Percentiles rank a stretch among this genome's conserved stretches.
These are phyloP conservation scores for Fusarium floridanum DNA, from an alignment of 2,329 filamentous ascomycete species.

Conservation along the genomic window DNA sequence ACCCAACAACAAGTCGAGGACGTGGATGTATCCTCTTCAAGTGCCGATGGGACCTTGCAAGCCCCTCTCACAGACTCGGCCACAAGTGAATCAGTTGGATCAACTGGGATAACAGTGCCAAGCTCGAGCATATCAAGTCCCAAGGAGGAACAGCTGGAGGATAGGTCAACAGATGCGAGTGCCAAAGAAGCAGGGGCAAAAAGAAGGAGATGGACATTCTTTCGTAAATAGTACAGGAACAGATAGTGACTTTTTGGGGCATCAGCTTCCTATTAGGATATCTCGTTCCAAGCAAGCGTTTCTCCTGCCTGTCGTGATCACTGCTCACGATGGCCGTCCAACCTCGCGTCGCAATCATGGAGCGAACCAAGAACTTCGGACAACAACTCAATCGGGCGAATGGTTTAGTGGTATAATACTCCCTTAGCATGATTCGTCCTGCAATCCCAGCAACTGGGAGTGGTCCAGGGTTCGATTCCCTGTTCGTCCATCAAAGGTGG, in stretches of 20 bases:
- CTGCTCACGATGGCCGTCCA: not conserved
- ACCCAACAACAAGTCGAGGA: not conserved
- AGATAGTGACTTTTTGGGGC: not conserved
- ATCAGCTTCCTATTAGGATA: not conserved
- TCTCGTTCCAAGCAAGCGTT: not conserved
- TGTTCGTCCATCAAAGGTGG: not conserved
- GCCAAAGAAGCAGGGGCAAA: not conserved
- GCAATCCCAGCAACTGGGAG: not conserved
- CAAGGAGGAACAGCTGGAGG: not conserved
- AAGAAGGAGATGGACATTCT: not conserved
- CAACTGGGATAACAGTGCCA: constrained; percentile 10
- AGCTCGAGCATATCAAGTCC: not conserved
- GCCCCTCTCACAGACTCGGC: not conserved
- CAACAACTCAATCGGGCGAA: not conserved
- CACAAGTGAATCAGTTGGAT: not conserved
- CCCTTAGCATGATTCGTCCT: constrained; percentile 1
- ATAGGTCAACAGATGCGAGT: not conserved
- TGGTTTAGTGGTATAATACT: constrained; percentile 7
- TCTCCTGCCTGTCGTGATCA: not conserved
- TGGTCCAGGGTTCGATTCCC: constrained; percentile 5
- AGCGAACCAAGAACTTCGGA: not conserved
- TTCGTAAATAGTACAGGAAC: not conserved
- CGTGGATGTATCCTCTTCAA: not conserved
- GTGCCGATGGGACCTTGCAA: not conserved
- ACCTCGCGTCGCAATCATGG: not conserved